A percentile compares a stretch with the other conserved stretches of the same genome.
phyloP scores from a whole-genome alignment of 2,329 filamentous ascomycete species.

The Kalaharituber pfeilii region DNA sequence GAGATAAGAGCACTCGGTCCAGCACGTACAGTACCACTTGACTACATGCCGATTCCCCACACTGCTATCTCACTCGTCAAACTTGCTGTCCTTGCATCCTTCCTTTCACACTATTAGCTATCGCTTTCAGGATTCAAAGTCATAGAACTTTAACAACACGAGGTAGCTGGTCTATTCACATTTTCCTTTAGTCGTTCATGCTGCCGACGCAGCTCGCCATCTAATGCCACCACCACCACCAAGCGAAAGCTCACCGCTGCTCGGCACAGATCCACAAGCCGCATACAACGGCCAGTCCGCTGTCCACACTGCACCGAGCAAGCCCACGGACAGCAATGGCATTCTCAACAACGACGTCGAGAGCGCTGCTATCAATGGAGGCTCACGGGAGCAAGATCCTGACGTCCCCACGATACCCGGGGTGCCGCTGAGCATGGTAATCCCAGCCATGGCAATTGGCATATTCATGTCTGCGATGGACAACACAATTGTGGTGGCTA shows the following conservation, averaged over 20 bases:
- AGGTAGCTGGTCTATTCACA: too few species aligned
- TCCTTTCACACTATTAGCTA: too few species aligned
- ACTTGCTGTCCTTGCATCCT: too few species aligned
- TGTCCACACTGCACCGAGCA: neutral
- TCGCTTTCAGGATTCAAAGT: too few species aligned
- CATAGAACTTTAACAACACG: too few species aligned
- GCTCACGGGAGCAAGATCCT: neutral
- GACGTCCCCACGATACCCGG: constrained; percentile 25
- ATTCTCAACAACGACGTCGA: neutral
- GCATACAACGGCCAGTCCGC: neutral
- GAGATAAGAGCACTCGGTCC: too few species aligned
- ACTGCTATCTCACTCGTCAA: too few species aligned
- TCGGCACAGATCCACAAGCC: neutral
- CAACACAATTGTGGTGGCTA: constrained; percentile 48
- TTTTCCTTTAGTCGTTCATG: too few species aligned
- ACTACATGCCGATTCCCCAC: too few species aligned
- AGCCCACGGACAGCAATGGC: neutral
- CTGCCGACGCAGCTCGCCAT: too few species aligned
- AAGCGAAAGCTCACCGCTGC: neutral
- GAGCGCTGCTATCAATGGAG: neutral
- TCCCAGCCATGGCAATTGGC: constrained; percentile 46
- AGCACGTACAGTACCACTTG: too few species aligned
- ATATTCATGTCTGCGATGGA: constrained; percentile 57
- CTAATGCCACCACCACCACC: neutral
- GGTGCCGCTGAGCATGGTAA: constrained; percentile 38